Base-by-base conservation (phyloP, 108 stramenopile species). In the Schizochytrium sp. region DNA sequence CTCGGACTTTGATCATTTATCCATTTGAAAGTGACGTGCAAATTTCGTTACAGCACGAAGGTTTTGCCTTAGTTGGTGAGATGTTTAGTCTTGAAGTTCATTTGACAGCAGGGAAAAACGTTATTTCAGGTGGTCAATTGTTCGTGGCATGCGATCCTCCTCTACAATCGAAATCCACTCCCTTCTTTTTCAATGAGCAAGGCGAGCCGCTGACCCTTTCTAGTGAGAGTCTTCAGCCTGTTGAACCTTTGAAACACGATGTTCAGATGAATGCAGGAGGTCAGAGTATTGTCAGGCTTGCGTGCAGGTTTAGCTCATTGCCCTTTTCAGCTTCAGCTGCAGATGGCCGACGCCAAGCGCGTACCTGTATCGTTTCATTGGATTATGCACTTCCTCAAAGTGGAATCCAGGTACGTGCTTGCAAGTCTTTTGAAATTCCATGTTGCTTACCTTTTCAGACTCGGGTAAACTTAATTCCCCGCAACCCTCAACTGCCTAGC, bases 131-230 rank as follows among this genome's bases (percentile, higher is more conserved):
- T 17, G 76, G 50, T 53, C 49, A 83, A 40, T 38, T 83, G 38
- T 83, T 10, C 50, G 76, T 83, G 38, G 10, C 3, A 53, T 83
- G 76, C 76, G 76, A 83, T 10, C 76, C 76, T 13, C 76, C 76
- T 2, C 15, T 83, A 53, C 76, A 83, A 53, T 83, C 76, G 38
- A 49, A 55, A 53, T 83, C 76, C 15, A 83, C 47, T 17, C 76
- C 76, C 15, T 83, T 83, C 28, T 83, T 83, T 28, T 83, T 49
- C 1, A 55, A 10, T 7, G 47, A 3, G 10, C 28, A 55, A 5
- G 15, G 28, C 28, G 55, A 10, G 10, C 47, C 76, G 12, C 76
- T 83, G 5, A 8, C 45, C 1, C 50, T 83, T 49, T 49, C 47
- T n/a, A 47, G 5, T 0, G 53, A 83, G 0, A 53, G 55, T 10